Percentiles rank a stretch among this genome's conserved stretches.
Conservation (phyloP, 805 yeast genomes). For the Lipomyces spencermartinsiae region DNA sequence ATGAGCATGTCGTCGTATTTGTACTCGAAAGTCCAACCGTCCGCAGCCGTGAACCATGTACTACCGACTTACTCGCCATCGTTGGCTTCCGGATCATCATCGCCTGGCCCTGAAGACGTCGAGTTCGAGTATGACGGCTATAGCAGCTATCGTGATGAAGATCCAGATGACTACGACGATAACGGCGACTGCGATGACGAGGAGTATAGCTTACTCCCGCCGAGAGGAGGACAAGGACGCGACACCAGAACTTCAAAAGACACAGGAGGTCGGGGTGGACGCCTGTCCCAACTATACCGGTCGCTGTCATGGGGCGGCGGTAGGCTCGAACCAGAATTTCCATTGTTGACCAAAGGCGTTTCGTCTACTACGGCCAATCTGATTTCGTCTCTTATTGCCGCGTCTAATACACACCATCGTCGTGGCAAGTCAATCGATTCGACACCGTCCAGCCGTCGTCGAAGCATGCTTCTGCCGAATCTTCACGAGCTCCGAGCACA, state of each 20-base stretch:
- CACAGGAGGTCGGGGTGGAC: neutral
- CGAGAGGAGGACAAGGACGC: constrained; percentile 6
- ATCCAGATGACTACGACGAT: constrained; percentile 11
- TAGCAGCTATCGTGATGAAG: neutral
- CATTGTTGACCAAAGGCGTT: neutral
- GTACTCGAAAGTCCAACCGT: neutral
- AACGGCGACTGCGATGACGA: constrained; percentile 16
- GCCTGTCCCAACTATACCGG: constrained; percentile 20
- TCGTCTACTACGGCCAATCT: constrained; percentile 17
- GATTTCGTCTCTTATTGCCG: constrained; percentile 22
- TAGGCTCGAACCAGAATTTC: constrained; percentile 7
- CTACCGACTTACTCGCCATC: neutral
- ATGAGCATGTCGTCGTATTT: neutral
- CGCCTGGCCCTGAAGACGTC: neutral
- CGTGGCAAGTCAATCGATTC: constrained; percentile 22
- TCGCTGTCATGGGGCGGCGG: constrained; percentile 23
- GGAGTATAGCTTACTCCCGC: neutral
- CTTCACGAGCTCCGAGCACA: constrained; percentile 55
- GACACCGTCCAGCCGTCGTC: constrained; percentile 3
- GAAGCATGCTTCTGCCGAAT: constrained; percentile 34
- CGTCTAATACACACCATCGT: constrained; percentile 23
- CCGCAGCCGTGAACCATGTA: neutral
- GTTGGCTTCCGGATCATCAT: neutral
- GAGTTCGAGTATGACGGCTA: constrained; percentile 1
- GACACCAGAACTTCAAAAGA: neutral